These are phyloP conservation scores for Rhipidocladum racemiflorum DNA, from an alignment of 176 grass and related monocot genomes.

Conservation along the genomic window DNA sequence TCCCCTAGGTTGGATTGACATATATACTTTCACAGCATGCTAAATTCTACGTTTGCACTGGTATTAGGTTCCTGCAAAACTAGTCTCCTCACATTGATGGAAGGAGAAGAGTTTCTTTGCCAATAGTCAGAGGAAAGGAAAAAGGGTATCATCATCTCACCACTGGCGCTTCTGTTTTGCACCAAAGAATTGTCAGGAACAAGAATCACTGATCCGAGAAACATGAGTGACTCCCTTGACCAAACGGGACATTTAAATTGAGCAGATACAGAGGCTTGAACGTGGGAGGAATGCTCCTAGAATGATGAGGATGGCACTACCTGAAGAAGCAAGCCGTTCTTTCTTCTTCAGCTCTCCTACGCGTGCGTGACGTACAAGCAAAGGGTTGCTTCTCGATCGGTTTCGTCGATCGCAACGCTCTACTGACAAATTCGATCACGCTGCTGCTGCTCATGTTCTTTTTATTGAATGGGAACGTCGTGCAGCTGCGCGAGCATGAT, in stretches of 20 bases:
- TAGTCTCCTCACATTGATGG: not conserved
- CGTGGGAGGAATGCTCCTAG: not conserved
- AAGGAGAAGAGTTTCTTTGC: not conserved
- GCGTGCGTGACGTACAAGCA: not conserved
- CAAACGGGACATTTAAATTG: not conserved
- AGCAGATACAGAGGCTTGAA: not conserved
- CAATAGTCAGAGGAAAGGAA: not conserved
- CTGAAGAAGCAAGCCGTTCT: not conserved
- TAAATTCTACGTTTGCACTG: not conserved
- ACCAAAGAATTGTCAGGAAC: not conserved
- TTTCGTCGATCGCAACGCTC: conserved; percentile 19
- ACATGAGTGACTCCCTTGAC: not conserved
- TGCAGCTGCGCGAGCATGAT: not conserved
- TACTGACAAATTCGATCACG: conserved; percentile 4
- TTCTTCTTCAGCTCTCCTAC: not conserved
- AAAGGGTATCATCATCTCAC: not conserved
- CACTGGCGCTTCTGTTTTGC: not conserved
- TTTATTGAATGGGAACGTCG: not conserved
- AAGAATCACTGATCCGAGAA: conserved; percentile 3
- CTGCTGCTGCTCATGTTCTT: not conserved
- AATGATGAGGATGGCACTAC: not conserved
- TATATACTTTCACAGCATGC: not conserved
- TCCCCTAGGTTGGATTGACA: not conserved
- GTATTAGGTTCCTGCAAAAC: not conserved
- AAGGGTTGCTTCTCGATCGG: conserved; percentile 13